phyloP scores from a whole-genome alignment of 1,284 basidiomycete genomes.

The Cryptococcus sp. region DNA sequence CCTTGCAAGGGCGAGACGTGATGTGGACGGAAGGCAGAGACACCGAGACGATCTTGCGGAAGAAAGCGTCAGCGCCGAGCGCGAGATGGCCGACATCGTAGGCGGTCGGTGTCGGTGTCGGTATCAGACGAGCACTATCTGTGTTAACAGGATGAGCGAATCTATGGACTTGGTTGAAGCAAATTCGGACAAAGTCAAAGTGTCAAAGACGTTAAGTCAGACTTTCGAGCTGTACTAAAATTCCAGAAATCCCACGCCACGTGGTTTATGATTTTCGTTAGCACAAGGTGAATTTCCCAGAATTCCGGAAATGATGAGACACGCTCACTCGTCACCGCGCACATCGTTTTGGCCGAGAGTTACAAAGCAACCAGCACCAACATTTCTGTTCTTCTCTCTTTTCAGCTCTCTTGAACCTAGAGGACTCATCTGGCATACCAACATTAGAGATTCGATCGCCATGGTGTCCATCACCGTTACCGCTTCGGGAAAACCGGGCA shows the following conservation, averaged over 20 bases:
- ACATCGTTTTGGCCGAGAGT: neutral
- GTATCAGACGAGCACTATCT: neutral
- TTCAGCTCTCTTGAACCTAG: neutral
- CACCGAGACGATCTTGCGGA: constrained; percentile 17
- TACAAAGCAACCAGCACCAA: neutral
- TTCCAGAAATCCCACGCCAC: neutral
- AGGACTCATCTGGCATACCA: neutral
- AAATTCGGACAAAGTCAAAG: too few relatives aligned
- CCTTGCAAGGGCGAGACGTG: constrained; percentile 14
- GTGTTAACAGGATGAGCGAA: too few relatives aligned
- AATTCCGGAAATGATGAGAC: neutral
- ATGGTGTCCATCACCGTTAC: constrained; percentile 67
- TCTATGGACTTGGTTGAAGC: too few relatives aligned
- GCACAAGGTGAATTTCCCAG: neutral
- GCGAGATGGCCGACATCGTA: constrained; percentile 26
- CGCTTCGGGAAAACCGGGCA: constrained; percentile 59
- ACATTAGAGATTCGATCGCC: neutral
- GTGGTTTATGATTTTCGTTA: neutral
- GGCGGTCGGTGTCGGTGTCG: neutral
- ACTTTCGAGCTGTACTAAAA: neutral
- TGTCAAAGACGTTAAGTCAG: neutral
- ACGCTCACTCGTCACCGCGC: neutral
- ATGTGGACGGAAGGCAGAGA: constrained; percentile 26
- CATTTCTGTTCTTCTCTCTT: neutral
- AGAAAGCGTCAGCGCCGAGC: constrained; percentile 17